phyloP scores from a whole-genome alignment of 1,284 basidiomycete genomes.

The Rhodotorula glutinis region DNA sequence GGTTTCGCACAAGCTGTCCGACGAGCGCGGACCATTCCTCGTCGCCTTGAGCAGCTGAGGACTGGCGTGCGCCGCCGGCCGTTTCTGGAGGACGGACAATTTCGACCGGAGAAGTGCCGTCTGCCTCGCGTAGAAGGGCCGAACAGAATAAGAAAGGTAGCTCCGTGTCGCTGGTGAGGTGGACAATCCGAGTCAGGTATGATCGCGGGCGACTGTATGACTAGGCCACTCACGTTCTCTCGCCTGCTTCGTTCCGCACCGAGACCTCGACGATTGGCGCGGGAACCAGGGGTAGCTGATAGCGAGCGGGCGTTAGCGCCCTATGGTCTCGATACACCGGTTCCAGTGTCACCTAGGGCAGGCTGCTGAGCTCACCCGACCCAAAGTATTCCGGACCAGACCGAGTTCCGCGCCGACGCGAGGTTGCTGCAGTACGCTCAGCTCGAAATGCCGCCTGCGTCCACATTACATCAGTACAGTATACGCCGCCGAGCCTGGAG shows the following conservation, averaged over 20 bases:
- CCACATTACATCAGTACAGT: neutral
- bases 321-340: too few species aligned
- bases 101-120: constrained; percentile 46
- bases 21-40: constrained; percentile 55
- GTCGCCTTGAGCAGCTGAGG: constrained; percentile 49
- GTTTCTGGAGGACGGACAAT: constrained; percentile 33
- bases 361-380: constrained; percentile 24
- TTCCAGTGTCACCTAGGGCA: too few species aligned
- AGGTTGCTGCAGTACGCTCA: constrained; percentile 34
- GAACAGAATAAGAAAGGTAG: constrained; percentile 41
- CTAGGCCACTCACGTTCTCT: constrained; percentile 38
- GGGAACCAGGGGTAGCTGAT: constrained; percentile 41
- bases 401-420: constrained; percentile 30
- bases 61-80: constrained; percentile 49
- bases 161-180: constrained; percentile 23
- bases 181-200: too few species aligned
- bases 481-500: too few species aligned
- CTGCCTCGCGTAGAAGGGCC: constrained; percentile 54
- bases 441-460: constrained; percentile 8
- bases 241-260: constrained; percentile 23
- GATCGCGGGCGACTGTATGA: too few species aligned
- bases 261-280: constrained; percentile 40
- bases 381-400: constrained; percentile 18
- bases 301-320: neutral
- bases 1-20: constrained; percentile 75